Conservation (phyloP, 2,329 filamentous ascomycete genomes). For the Thielaviopsis populi region DNA sequence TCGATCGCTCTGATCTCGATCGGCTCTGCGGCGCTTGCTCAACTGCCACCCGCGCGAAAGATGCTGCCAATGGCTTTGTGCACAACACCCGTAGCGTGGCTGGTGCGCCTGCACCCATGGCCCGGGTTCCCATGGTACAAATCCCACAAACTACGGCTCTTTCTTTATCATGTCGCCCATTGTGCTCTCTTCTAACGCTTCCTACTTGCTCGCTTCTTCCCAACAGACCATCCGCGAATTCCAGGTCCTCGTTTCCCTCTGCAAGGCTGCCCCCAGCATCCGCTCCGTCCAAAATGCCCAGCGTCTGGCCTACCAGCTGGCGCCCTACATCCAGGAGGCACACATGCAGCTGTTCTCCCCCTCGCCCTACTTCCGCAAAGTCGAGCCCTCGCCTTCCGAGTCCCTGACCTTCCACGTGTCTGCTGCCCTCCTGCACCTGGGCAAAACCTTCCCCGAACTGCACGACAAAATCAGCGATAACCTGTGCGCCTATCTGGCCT, state of each 20-base stretch:
- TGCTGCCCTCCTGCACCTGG: slow-evolving; percentile 66
- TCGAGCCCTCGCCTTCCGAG: slow-evolving; percentile 83
- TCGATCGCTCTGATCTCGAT: slow-evolving; percentile 49
- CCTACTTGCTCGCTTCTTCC: background rate
- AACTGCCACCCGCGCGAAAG: slow-evolving; percentile 30
- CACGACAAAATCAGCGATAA: slow-evolving; percentile 50
- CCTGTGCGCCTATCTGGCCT: slow-evolving; percentile 56
- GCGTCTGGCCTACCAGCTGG: slow-evolving; percentile 62
- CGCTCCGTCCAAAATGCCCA: slow-evolving; percentile 57
- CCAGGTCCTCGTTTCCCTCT: slow-evolving; percentile 79
- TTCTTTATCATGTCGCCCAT: background rate
- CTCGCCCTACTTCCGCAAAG: slow-evolving; percentile 67
- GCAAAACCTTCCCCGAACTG: slow-evolving; percentile 54
- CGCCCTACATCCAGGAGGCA: slow-evolving; percentile 73
- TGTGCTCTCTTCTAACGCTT: background rate
- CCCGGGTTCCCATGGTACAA: slow-evolving; percentile 46
- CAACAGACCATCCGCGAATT: slow-evolving; percentile 73
- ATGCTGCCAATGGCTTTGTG: slow-evolving; percentile 32
- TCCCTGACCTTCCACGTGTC: slow-evolving; percentile 65
- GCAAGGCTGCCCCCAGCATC: slow-evolving; percentile 71
- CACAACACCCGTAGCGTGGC: slow-evolving; percentile 2
- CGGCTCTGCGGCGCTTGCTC: slow-evolving; percentile 44
- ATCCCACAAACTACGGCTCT: slow-evolving; percentile 1
- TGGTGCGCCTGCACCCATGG: slow-evolving; percentile 29
- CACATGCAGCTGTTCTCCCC: slow-evolving; percentile 62